Conservation (phyloP, 2,329 filamentous ascomycete species). For the Aspergillus japonicus region DNA sequence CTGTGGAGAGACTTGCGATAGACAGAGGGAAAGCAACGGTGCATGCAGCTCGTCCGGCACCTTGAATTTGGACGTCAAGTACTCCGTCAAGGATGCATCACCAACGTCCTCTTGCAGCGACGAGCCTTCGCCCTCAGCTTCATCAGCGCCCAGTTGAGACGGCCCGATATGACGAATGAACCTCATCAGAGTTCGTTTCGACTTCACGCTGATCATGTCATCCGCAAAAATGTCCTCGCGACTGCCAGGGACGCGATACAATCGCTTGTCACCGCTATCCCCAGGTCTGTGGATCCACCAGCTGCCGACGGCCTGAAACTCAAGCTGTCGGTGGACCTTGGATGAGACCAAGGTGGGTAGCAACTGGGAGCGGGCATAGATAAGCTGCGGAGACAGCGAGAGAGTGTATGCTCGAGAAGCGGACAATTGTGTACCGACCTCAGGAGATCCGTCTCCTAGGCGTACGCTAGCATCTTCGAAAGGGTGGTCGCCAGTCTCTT, state of each 20-base stretch:
- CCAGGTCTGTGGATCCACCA: constrained; percentile 70
- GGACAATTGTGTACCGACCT: constrained; percentile 26
- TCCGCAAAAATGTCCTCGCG: constrained; percentile 89
- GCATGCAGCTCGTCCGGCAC: constrained; percentile 67
- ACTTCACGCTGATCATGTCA: constrained; percentile 69
- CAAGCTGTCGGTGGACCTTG: constrained; percentile 80
- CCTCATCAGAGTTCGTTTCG: constrained; percentile 87
- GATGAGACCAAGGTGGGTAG: constrained; percentile 83
- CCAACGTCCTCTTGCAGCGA: constrained; percentile 54
- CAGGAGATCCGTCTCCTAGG: constrained; percentile 18
- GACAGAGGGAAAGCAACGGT: constrained; percentile 67
- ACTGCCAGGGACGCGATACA: constrained; percentile 78
- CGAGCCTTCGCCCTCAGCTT: constrained; percentile 32
- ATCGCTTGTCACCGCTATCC: constrained; percentile 19
- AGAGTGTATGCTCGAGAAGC: constrained; percentile 75
- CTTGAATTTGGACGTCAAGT: constrained; percentile 56
- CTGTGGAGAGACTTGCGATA: constrained; percentile 62
- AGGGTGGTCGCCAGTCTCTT: constrained; percentile 34
- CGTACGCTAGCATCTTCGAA: constrained; percentile 43
- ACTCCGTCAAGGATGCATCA: constrained; percentile 53
- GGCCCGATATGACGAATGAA: constrained; percentile 82
- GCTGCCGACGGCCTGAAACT: constrained; percentile 88
- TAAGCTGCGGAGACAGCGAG: constrained; percentile 78
- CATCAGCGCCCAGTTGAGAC: constrained; percentile 49
- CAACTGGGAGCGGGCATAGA: constrained; percentile 78